phyloP scores from a whole-genome alignment of 345 rosid species.

The Zanthoxylum bungeanum region DNA sequence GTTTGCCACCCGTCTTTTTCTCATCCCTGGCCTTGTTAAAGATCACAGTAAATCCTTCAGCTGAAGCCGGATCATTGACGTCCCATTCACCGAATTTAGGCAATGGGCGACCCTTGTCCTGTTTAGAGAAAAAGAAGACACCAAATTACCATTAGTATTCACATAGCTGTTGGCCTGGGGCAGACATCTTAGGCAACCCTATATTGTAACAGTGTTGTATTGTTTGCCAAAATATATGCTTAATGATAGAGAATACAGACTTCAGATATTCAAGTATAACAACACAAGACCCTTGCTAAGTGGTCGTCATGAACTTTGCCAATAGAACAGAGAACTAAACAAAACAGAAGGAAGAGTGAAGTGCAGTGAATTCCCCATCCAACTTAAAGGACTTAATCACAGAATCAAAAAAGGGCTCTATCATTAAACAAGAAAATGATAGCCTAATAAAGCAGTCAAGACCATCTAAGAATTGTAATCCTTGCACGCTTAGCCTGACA shows the following conservation, averaged over 20 bases:
- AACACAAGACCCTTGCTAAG: too few relatives aligned
- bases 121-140: slow-evolving; percentile 20
- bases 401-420: background rate
- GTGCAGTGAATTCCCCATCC: background rate
- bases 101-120: slow-evolving; percentile 79
- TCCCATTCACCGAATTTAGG: slow-evolving; percentile 99
- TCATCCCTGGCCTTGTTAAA: slow-evolving; percentile 95
- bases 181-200: background rate
- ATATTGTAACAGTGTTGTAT: too few relatives aligned
- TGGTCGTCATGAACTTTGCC: too few relatives aligned
- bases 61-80: slow-evolving; percentile 86
- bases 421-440: background rate
- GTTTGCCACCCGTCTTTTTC: slow-evolving; percentile 79
- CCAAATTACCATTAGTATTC: slow-evolving; percentile 5
- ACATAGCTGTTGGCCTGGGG: background rate
- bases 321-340: too few relatives aligned
- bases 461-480: background rate
- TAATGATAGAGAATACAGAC: too few relatives aligned
- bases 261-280: too few relatives aligned
- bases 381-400: background rate
- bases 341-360: too few relatives aligned
- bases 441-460: background rate
- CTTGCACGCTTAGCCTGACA: background rate
- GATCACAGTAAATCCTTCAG: slow-evolving; percentile 92
- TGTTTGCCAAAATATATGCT: too few relatives aligned